These are phyloP conservation scores for Pseudocercospora cruenta DNA, from an alignment of 2,329 filamentous ascomycete species.

Conservation along the genomic window DNA sequence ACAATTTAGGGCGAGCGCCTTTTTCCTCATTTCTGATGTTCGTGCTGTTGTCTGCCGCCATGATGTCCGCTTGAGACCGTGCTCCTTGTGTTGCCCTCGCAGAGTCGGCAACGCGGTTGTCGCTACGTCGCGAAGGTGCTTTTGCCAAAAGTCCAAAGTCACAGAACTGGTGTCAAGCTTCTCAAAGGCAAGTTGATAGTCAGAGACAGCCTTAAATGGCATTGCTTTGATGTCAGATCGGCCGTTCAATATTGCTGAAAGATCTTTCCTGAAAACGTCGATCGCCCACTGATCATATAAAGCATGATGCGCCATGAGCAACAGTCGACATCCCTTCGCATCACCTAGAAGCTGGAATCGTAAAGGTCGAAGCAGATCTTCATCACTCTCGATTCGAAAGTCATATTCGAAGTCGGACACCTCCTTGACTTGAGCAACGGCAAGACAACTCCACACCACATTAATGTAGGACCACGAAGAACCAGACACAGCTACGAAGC, in stretches of 20 bases:
- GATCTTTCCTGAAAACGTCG: constrained; percentile 69
- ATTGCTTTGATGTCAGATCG: constrained; percentile 48
- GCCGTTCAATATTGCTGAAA: constrained; percentile 56
- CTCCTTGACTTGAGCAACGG: constrained; percentile 35
- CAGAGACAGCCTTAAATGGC: constrained; percentile 64
- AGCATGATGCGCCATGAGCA: constrained; percentile 75
- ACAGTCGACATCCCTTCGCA: constrained; percentile 35
- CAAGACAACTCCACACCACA: constrained; percentile 63
- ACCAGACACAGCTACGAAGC: constrained; percentile 63
- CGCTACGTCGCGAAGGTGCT: constrained; percentile 62
- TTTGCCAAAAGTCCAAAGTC: constrained; percentile 68
- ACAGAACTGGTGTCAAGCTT: not conserved
- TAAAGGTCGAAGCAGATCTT: constrained; percentile 62
- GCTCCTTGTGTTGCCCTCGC: constrained; percentile 42
- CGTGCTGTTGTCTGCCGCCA: constrained; percentile 27
- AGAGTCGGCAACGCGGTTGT: constrained; percentile 63
- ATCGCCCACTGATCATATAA: constrained; percentile 94
- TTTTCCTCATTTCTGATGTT: constrained; percentile 14
- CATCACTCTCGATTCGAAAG: constrained; percentile 28
- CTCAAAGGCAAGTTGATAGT: constrained; percentile 46
- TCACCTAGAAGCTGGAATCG: constrained; percentile 57
- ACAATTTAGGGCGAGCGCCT: constrained; percentile 42
- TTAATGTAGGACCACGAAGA: constrained; percentile 59
- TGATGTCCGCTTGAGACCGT: constrained; percentile 25
- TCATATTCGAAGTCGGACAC: constrained; percentile 21